Evolutionary conservation across 129 eudicot genomes (phyloP).

Genomic region (Kitagawia praeruptora): DNA sequence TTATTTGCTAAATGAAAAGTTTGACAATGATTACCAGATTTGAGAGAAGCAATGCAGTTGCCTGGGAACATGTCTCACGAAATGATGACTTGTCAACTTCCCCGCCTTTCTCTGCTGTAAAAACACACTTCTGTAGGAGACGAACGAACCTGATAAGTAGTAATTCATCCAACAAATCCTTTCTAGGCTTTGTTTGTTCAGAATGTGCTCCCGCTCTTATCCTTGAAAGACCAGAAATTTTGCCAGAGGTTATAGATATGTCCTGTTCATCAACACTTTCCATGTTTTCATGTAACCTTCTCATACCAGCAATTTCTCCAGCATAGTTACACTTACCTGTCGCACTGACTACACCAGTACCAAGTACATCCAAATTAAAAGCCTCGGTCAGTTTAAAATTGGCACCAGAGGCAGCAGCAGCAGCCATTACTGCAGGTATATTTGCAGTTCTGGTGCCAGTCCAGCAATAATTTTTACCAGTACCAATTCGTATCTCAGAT

Average conservation of each 20-base stretch:
- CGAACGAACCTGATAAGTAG: constrained; percentile 70
- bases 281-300: constrained; percentile 78
- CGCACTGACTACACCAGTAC: constrained; percentile 90
- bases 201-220: constrained; percentile 43
- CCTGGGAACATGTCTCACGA: constrained; percentile 94
- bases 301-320: constrained; percentile 99
- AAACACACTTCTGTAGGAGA: constrained; percentile 82
- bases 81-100: constrained; percentile 76
- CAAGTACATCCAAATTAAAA: constrained; percentile 88
- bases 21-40: constrained; percentile 49
- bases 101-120: constrained; percentile 76
- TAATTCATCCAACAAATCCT: constrained; percentile 65
- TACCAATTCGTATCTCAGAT: constrained; percentile 86
- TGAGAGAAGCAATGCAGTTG: constrained; percentile 89
- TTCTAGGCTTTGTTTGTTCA: constrained; percentile 40
- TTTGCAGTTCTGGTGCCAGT: constrained; percentile 83
- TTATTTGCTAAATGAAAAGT: too few relatives aligned
- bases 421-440: constrained; percentile 98
- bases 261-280: constrained; percentile 57
- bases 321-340: constrained; percentile 87
- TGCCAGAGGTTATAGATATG: constrained; percentile 14
- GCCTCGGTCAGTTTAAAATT: constrained; percentile 63
- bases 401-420: constrained; percentile 98
- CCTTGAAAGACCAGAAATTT: constrained; percentile 44
- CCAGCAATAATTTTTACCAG: constrained; percentile 84